Percentiles rank a stretch among this genome's conserved stretches.
These are phyloP conservation scores for Gracilaria domingensis DNA, from an alignment of 23 red algal genomes.

Conservation along the genomic window DNA sequence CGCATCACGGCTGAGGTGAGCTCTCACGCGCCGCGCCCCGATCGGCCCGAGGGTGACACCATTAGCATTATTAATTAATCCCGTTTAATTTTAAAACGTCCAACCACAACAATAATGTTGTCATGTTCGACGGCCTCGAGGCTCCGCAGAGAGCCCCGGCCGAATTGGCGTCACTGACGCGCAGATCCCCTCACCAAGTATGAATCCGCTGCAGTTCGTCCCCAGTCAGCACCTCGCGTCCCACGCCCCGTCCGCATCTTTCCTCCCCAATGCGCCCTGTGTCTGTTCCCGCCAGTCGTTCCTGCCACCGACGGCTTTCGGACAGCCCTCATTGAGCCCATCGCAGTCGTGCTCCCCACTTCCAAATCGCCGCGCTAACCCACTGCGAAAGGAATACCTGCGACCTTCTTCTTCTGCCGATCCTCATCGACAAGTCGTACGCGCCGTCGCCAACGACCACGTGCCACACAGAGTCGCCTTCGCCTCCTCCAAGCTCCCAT, in stretches of 20 bases:
- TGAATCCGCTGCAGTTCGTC: neutral
- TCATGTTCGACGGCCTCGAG: too few relatives aligned
- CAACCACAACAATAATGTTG: too few relatives aligned
- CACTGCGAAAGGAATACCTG: neutral
- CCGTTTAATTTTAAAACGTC: too few relatives aligned
- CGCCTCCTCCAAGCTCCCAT: neutral
- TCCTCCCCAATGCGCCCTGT: neutral
- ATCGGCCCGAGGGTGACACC: too few relatives aligned
- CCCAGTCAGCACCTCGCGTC: neutral
- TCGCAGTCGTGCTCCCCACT: neutral
- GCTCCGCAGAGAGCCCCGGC: too few relatives aligned
- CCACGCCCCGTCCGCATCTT: neutral
- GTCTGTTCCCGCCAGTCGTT: neutral
- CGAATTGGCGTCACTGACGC: neutral
- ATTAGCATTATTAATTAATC: too few relatives aligned
- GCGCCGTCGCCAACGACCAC: conserved; percentile 2
- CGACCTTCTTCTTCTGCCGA: neutral
- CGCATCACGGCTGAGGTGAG: too few relatives aligned
- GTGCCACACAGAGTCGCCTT: neutral
- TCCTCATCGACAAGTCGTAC: neutral
- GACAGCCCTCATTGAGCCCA: neutral
- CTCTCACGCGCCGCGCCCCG: too few relatives aligned
- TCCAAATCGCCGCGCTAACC: neutral
- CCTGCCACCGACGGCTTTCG: neutral
- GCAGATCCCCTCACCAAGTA: neutral